These are phyloP conservation scores for Fusarium papillatum DNA, from an alignment of 2,329 filamentous ascomycete genomes.

Conservation along the genomic window DNA sequence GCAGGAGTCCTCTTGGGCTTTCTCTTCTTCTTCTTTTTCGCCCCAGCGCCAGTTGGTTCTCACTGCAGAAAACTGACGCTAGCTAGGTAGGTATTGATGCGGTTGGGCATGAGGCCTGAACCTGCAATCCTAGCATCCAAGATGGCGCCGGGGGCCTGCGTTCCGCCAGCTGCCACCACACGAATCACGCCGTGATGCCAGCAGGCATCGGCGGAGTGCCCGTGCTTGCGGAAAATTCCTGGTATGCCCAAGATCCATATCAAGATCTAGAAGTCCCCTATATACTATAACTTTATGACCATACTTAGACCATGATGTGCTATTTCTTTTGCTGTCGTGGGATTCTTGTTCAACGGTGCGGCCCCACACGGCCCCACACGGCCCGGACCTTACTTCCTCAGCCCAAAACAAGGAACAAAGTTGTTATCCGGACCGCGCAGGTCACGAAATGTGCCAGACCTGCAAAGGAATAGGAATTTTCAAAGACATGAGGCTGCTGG, in stretches of 20 bases:
- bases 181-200: not conserved
- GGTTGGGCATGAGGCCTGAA: no score
- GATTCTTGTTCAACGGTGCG: not conserved
- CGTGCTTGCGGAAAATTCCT: not conserved
- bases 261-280: not conserved
- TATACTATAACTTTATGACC: not conserved
- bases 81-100: no score
- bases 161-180: no score
- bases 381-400: not conserved
- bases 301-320: not conserved
- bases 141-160: not conserved
- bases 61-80: no score
- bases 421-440: not conserved
- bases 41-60: no score
- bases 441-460: not conserved
- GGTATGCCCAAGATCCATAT: not conserved
- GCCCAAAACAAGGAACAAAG: not conserved
- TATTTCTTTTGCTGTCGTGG: not conserved
- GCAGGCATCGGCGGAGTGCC: not conserved
- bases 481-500: not conserved
- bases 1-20: no score
- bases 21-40: no score
- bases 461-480: no score
- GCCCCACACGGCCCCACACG: not conserved
- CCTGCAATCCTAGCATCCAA: not conserved